A percentile compares a stretch with the other conserved stretches of the same genome.
Conservation (phyloP, 2,329 filamentous ascomycete genomes). For the Calonectria pseudoturangicola region DNA sequence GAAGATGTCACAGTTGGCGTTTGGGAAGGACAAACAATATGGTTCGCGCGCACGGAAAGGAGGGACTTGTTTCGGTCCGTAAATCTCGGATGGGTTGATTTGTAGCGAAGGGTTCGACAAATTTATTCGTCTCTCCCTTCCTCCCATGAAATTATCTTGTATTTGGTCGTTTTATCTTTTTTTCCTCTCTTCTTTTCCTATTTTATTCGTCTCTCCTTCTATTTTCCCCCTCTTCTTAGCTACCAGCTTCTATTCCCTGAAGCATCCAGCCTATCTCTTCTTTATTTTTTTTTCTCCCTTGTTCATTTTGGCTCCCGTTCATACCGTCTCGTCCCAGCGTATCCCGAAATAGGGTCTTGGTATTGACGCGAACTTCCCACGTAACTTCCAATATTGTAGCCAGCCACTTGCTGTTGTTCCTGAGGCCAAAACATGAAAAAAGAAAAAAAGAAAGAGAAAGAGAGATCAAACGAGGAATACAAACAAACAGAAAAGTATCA, state of each 20-base stretch:
- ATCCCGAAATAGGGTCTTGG: neutral
- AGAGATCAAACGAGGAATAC: neutral
- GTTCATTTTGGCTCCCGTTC: conserved; percentile 7
- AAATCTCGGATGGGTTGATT: conserved; percentile 50
- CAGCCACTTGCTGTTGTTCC: neutral
- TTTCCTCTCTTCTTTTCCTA: conserved; percentile 11
- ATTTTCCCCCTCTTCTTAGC: neutral
- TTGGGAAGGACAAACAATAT: conserved; percentile 55
- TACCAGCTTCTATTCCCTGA: conserved; percentile 16
- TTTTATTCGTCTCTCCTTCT: conserved; percentile 14
- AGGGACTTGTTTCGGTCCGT: conserved; percentile 50
- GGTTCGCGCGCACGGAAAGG: conserved; percentile 49
- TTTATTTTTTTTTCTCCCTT: conserved; percentile 18
- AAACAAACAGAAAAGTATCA: neutral
- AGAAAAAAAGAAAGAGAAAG: too few relatives aligned
- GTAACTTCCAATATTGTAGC: neutral
- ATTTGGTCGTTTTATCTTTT: conserved; percentile 33
- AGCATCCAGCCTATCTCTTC: conserved; percentile 25
- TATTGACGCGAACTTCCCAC: neutral
- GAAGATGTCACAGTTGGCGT: conserved; percentile 56
- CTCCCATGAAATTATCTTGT: conserved; percentile 37
- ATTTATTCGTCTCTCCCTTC: conserved; percentile 19
- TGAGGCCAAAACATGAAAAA: too few relatives aligned
- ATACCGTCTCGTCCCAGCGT: neutral
- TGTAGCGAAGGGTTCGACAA: conserved; percentile 32